Evolutionary conservation across 306 rosid species (phyloP), one percentile per base, ranked within the genome.

Genomic region (Cucurbita argyrosperma): DNA sequence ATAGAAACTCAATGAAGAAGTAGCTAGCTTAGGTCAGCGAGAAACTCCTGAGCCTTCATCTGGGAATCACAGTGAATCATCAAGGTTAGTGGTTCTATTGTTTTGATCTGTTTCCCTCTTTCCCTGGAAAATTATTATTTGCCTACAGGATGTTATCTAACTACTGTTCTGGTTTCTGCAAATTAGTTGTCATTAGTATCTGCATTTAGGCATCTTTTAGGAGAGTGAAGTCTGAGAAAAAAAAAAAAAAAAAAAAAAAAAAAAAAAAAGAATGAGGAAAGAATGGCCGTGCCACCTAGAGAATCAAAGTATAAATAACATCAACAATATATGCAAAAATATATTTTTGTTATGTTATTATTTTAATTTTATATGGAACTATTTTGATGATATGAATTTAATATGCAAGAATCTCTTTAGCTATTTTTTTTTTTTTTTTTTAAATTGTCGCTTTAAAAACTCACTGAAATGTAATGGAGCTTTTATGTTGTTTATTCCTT

Each of bases 1-100:
- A 30, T 83, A 95, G 99, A 91, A 87, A 91, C 77, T 91, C 88
- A 88, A 84, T 73, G 90, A 85, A 82, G 93, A 78, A 84, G 84
- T 80, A 76, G 81, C 79, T 76, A 77, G 54, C 80, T 74, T 59
- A 47, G 53, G 47, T 63, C 88, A 80, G 82, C 87, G 86, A 39
- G 85, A 79, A 59, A 76, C 84, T 63, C 67, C 84, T 76, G 72
- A 82, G 30, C 30, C 84, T 74, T 74, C 81, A 40, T 81, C 83
- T 74, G 81, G 80, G 37, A 76, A 80, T 77, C 87, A 79, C 78
- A 85, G 71, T 75, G 87, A 78, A 78, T 74, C 90, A 70, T 26
- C 76, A 39, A 83, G 96, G 99, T 95, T 53, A 30, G 86, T 76
- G 51, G 60, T 66, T 74, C 7, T 38, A 79, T 50, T 64, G 35